These are phyloP conservation scores for Platismatia glauca DNA, from an alignment of 495 filamentous ascomycete genomes.

Conservation along the genomic window DNA sequence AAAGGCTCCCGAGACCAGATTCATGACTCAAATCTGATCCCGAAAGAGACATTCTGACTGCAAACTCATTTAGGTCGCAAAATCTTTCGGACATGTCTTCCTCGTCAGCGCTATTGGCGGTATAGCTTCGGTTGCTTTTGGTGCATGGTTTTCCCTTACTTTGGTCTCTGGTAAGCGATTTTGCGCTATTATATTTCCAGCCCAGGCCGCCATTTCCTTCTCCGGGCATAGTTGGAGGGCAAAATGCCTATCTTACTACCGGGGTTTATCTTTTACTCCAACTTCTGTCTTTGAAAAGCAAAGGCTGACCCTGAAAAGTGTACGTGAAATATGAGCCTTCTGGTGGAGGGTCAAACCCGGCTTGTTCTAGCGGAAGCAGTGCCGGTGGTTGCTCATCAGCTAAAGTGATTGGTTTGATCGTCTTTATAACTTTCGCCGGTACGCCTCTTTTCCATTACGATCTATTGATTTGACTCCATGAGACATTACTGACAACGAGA, in stretches of 20 bases:
- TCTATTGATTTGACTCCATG: background rate
- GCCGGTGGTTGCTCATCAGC: conserved; percentile 62
- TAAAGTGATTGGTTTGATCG: conserved; percentile 74
- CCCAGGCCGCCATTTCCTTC: background rate
- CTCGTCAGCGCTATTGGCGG: conserved; percentile 75
- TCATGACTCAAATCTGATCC: no score
- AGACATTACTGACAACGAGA: background rate
- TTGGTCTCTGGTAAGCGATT: conserved; percentile 35
- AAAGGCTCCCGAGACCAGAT: no score
- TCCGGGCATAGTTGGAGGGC: background rate
- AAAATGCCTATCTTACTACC: background rate
- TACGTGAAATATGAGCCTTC: conserved; percentile 73
- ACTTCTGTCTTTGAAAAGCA: conserved; percentile 46
- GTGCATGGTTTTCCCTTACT: conserved; percentile 53
- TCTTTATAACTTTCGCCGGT: conserved; percentile 74
- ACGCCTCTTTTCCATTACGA: background rate
- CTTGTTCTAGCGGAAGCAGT: conserved; percentile 44
- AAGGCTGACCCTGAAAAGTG: conserved; percentile 32
- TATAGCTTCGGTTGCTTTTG: conserved; percentile 61
- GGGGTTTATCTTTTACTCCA: background rate
- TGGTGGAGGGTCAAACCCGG: conserved; percentile 43
- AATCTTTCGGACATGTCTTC: conserved; percentile 76
- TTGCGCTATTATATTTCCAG: background rate
- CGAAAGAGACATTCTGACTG: no score
- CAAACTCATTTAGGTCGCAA: no score